Base-by-base conservation (phyloP, 129 eudicot species). In the Sambucus nigra region DNA sequence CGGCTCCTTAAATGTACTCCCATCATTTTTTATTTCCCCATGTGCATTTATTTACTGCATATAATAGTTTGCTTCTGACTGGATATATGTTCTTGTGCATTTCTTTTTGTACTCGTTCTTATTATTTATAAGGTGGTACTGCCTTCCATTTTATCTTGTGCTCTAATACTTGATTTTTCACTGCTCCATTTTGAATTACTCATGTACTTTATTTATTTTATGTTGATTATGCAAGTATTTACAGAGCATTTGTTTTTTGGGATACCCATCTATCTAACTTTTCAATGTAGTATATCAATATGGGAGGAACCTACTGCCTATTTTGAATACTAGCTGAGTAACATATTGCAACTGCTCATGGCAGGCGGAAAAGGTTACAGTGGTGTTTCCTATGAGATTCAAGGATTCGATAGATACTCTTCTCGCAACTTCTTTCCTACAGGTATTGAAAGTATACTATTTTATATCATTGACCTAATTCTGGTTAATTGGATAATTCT, bases 341-440 rank as follows among this genome's bases (percentile, higher is more conserved):
- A 53, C 61, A 58, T 50, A 18, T 51, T 60, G 21, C 53, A 40
- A 15, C 47, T 68, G 55, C 29, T 60, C 54, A 32, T 73, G 78
- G 72, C 94, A 91, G 98, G 73, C 67, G 18, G 98, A 81, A 2
- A 91, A 85, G 76, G 95, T 74, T 56, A 91, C 80, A 14, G 86
- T 91, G 51, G 71, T 91, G 48, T 85, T 76, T 71, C 98, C 98
- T 17, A 85, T 91, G 95, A 77, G 83, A 69, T 85, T 91, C 65
- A 82, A 75, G 33, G 98, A 91, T 73, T 79, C 98, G 3, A 38
- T 76, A 6, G 98, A 91, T 76, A 85, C 79, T 39, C 73, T 77
- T 72, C 95, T 91, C 33, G 98, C 98, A 48, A 72, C 94, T 39
- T 81, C 98, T 59, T 91, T 91, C 80, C 78, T 91, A 57, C 98